A percentile compares a stretch with the other conserved stretches of the same genome.
phyloP scores from a whole-genome alignment of 768 basidiomycete genomes.

The Calocera viscosa region DNA sequence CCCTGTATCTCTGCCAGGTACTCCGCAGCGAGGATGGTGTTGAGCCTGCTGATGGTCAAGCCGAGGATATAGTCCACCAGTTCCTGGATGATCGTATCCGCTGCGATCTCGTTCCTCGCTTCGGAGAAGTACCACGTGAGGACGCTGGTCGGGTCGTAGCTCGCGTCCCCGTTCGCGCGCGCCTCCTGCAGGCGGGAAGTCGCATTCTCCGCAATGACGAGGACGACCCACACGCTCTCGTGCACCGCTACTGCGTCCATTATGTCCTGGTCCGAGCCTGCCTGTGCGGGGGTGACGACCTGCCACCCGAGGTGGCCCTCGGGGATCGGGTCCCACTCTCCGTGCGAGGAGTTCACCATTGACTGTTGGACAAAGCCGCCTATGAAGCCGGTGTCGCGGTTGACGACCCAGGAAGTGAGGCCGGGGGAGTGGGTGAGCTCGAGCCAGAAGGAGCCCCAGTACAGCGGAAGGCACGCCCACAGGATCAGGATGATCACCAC shows the following conservation, averaged over 20 bases:
- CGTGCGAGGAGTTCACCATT: constrained; percentile 20
- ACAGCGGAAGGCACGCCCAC: constrained; percentile 33
- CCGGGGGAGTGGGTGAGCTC: constrained; percentile 13
- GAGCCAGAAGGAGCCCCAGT: constrained; percentile 24
- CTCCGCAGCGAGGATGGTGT: constrained; percentile 10
- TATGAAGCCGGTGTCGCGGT: constrained; percentile 27
- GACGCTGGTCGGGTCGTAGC: constrained; percentile 29
- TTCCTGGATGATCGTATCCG: constrained; percentile 32
- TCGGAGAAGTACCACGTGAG: constrained; percentile 35
- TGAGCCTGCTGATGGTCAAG: constrained; percentile 10
- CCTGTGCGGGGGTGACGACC: constrained; percentile 17
- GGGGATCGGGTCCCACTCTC: constrained; percentile 18
- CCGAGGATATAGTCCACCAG: constrained; percentile 24
- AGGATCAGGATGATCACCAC: constrained; percentile 29
- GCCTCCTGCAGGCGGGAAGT: constrained; percentile 26
- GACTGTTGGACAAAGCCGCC: not conserved
- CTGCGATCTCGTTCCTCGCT: constrained; percentile 34
- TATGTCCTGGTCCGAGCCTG: constrained; percentile 25
- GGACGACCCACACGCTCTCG: constrained; percentile 33
- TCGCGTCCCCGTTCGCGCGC: constrained; percentile 28
- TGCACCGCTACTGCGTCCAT: constrained; percentile 26
- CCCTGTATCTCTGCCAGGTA: constrained; percentile 19
- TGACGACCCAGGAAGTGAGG: constrained; percentile 32
- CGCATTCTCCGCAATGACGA: constrained; percentile 33
- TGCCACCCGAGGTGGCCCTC: constrained; percentile 24